phyloP scores from a whole-genome alignment of 768 basidiomycete species.

The Suillus paluster region DNA sequence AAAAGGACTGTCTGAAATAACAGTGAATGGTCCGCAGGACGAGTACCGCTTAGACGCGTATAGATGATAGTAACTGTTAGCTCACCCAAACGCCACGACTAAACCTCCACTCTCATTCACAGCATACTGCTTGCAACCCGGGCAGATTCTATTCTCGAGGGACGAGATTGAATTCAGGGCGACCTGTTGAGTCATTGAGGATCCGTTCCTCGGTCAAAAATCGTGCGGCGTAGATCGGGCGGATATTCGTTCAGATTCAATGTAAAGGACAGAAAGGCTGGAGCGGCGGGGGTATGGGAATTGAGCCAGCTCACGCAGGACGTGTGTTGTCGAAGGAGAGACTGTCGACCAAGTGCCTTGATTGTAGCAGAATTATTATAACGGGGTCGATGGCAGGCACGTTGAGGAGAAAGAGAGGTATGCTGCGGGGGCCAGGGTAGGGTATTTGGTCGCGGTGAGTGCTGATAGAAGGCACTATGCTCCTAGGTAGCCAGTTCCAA shows the following conservation, averaged over 20 bases:
- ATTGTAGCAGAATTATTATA: neutral
- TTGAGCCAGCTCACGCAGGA: constrained; percentile 11
- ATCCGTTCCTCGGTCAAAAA: neutral
- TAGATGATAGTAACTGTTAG: constrained; percentile 20
- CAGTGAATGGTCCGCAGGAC: constrained; percentile 15
- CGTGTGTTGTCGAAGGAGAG: constrained; percentile 3
- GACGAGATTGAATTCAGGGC: constrained; percentile 18
- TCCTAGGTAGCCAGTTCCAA: constrained; percentile 6
- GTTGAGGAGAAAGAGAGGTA: neutral
- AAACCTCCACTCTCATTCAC: constrained; percentile 83
- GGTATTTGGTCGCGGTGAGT: constrained; percentile 4
- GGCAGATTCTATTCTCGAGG: constrained; percentile 68
- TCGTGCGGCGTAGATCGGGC: constrained; percentile 6
- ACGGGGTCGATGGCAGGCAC: constrained; percentile 1
- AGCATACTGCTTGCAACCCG: constrained; percentile 81
- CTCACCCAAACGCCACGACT: constrained; percentile 95
- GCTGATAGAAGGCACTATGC: neutral
- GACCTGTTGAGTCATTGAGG: constrained; percentile 20
- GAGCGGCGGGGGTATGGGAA: constrained; percentile 10
- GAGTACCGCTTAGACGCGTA: neutral
- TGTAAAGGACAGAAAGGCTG: constrained; percentile 6
- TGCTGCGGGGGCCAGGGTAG: neutral
- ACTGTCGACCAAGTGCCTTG: neutral
- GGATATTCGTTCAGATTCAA: neutral
- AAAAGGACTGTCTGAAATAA: constrained; percentile 79